A percentile compares a stretch with the other conserved stretches of the same genome.
phyloP scores from a whole-genome alignment of 2,329 filamentous ascomycete species.

The Fusarium marasasianum region DNA sequence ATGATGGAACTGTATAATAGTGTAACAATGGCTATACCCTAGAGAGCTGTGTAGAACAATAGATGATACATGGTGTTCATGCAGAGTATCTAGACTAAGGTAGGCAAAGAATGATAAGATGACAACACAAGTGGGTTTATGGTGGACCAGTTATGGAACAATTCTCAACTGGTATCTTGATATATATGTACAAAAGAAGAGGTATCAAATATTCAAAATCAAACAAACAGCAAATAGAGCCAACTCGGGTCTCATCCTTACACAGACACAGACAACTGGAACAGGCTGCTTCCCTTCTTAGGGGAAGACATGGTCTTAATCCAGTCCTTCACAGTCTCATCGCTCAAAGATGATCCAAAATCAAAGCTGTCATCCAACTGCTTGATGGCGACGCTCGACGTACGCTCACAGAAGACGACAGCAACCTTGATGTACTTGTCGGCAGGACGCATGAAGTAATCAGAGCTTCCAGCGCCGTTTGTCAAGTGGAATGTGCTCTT shows the following conservation, averaged over 20 bases:
- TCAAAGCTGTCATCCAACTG: conserved; percentile 54
- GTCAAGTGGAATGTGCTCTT: conserved; percentile 77
- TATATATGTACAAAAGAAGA: conserved; percentile 26
- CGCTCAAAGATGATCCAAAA: conserved; percentile 53
- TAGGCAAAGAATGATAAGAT: background rate
- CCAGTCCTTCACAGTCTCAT: conserved; percentile 51
- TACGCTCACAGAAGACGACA: conserved; percentile 65
- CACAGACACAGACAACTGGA: conserved; percentile 24
- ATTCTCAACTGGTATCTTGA: conserved; percentile 10
- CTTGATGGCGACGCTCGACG: conserved; percentile 65
- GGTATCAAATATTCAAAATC: background rate
- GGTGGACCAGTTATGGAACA: background rate
- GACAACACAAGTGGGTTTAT: background rate
- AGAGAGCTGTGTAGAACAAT: conserved; percentile 20
- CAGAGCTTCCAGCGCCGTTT: conserved; percentile 70
- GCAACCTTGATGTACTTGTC: conserved; percentile 69
- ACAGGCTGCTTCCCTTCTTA: conserved; percentile 35
- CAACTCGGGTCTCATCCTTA: background rate
- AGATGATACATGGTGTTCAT: background rate
- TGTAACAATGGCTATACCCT: conserved; percentile 29
- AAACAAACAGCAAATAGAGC: background rate
- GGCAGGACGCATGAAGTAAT: conserved; percentile 76
- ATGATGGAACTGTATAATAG: conserved; percentile 39
- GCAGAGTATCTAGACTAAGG: background rate
- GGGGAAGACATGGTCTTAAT: conserved; percentile 33